Evolutionary conservation across 805 yeast species (phyloP), one percentile per base, ranked within the genome.

Genomic region (Candida alai): DNA sequence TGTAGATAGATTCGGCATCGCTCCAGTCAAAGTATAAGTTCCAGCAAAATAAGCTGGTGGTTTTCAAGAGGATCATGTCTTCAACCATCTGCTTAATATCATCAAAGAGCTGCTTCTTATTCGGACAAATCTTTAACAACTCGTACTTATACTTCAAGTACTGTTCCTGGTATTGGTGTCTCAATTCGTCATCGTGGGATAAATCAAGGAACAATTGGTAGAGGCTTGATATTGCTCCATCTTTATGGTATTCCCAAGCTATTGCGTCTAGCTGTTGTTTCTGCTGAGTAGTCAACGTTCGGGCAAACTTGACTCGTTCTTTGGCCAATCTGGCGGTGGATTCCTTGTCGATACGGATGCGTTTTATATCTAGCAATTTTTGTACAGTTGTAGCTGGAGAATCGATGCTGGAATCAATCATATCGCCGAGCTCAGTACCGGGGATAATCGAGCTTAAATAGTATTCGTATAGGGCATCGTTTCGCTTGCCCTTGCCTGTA

Each of bases 21-120:
- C 62, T 45, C 82, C 90, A 83, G 43, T 88, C 93, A 37, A 87
- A 73, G 48, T 76, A 76, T 8, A 80, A 49, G 24, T 70, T 66
- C 95, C 96, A 89, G 1, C 88, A 85, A 19, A 72, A 60, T 23
- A 74, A 64, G 5, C 78, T 77, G 1, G 71, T 68, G 15, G 80
- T 74, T 24, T 76, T 72, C 11, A 90, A 75, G 11, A 81, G 60
- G 3, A 88, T 76, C 80, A 89, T 75, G 22, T 83, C 94, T 10
- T 76, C 79, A 1, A 77, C 75, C 70, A 77, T 68, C 7, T 73
- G 76, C 28, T 62, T 61, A 4, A 88, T 58, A 18, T 73, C 69
- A 1, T 47, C 45, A 7, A 62, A 61, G 25, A 41, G 18, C 10
- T 22, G 15, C 2, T 36, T 39, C 11, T 54, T 51, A 36, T 80